Evolutionary conservation across 495 filamentous ascomycete genomes (phyloP).

Genomic region (Penicillium bialowiezense): DNA sequence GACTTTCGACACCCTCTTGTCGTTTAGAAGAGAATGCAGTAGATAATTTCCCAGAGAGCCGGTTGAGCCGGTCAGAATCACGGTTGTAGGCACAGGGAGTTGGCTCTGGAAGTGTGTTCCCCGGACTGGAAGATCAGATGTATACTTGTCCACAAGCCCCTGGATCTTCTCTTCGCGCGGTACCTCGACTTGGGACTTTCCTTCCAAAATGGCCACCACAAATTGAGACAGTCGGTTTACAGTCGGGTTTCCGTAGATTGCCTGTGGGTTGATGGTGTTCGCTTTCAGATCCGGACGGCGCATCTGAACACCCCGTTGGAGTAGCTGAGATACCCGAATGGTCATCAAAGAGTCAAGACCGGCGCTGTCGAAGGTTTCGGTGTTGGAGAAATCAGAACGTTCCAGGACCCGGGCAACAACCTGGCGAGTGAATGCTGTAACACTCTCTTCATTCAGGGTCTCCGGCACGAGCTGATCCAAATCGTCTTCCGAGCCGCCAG

Average conservation of each 20-base stretch:
- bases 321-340: slow-evolving; percentile 22
- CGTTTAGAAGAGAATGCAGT: slow-evolving; percentile 42
- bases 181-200: slow-evolving; percentile 7
- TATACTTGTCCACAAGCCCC: slow-evolving; percentile 18
- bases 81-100: slow-evolving; percentile 8
- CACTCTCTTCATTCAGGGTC: slow-evolving; percentile 7
- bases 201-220: slow-evolving; percentile 17
- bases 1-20: slow-evolving; percentile 40
- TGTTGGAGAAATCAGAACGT: slow-evolving; percentile 6
- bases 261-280: slow-evolving; percentile 17
- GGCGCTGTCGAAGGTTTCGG: slow-evolving; percentile 22
- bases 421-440: slow-evolving; percentile 4
- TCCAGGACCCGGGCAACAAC: slow-evolving; percentile 13
- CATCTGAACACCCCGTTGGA: slow-evolving; percentile 17
- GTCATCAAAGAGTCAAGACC: slow-evolving; percentile 37
- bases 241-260: slow-evolving; percentile 32
- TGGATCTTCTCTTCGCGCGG: slow-evolving; percentile 19
- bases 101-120: neutral
- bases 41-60: slow-evolving; percentile 58
- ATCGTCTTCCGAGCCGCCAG: slow-evolving; percentile 10
- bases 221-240: slow-evolving; percentile 18
- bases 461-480: slow-evolving; percentile 10
- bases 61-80: slow-evolving; percentile 56
- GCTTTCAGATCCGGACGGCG: slow-evolving; percentile 1
- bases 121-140: slow-evolving; percentile 22